These are phyloP conservation scores for Colletotrichum paranaense DNA, from an alignment of 2,329 filamentous ascomycete species.

Conservation along the genomic window DNA sequence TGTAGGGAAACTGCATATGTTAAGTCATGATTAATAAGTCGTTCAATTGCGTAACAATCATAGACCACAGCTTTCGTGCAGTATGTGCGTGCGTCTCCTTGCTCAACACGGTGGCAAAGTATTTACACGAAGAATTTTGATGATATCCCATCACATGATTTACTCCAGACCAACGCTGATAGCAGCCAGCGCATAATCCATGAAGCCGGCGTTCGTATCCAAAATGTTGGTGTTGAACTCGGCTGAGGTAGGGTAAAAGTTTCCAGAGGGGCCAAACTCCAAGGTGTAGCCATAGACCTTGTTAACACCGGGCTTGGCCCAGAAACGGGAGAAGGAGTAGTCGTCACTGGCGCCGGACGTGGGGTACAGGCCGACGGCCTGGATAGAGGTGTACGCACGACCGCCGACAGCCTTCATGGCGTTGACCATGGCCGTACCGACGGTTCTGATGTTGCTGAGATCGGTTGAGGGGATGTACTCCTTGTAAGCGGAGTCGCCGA, in stretches of 20 bases:
- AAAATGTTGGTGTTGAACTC: constrained; percentile 53
- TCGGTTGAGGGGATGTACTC: constrained; percentile 52
- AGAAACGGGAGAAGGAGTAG: constrained; percentile 50
- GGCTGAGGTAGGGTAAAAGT: constrained; percentile 51
- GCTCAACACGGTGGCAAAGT: not conserved
- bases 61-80: not conserved
- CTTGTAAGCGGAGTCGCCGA: constrained; percentile 49
- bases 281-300: constrained; percentile 52
- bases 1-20: too few relatives aligned
- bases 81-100: not conserved
- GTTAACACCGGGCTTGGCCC: constrained; percentile 46
- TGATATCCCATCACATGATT: not conserved
- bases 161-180: constrained; percentile 41
- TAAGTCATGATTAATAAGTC: not conserved
- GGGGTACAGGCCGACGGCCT: constrained; percentile 49
- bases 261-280: constrained; percentile 49
- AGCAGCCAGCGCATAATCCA: constrained; percentile 50
- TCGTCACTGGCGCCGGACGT: constrained; percentile 50
- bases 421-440: constrained; percentile 45
- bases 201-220: constrained; percentile 53
- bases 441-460: constrained; percentile 45
- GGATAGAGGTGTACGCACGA: constrained; percentile 44
- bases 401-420: constrained; percentile 51
- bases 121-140: not conserved
- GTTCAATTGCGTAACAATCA: not conserved